Percentiles rank a stretch among this genome's conserved stretches.
phyloP scores from a whole-genome alignment of 179 eudicot genomes.

The Camellia oleifera region DNA sequence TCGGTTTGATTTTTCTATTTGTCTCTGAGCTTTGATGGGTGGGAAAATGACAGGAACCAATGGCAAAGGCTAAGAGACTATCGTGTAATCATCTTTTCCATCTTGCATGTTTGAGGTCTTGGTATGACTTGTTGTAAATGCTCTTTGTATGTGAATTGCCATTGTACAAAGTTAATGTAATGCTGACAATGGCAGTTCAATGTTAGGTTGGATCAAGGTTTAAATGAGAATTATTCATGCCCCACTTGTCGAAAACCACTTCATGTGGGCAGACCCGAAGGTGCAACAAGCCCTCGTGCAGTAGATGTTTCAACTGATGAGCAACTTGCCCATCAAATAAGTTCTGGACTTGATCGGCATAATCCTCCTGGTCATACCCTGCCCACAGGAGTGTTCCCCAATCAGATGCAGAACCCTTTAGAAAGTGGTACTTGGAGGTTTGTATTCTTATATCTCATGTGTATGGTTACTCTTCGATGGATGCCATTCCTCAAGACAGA shows the following conservation, averaged over 20 bases:
- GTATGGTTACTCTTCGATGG: slow-evolving; percentile 14
- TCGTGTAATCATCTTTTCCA: slow-evolving; percentile 95
- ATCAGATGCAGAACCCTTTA: slow-evolving; percentile 49
- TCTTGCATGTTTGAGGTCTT: slow-evolving; percentile 94
- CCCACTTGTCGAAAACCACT: slow-evolving; percentile 99
- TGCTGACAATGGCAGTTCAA: slow-evolving; percentile 17
- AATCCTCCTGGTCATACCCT: slow-evolving; percentile 45
- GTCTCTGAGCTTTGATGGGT: slow-evolving; percentile 13
- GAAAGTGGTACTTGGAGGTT: slow-evolving; percentile 81
- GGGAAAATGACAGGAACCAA: slow-evolving; percentile 78
- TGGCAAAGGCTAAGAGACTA: slow-evolving; percentile 97
- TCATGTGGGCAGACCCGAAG: slow-evolving; percentile 65
- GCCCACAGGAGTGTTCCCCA: slow-evolving; percentile 47
- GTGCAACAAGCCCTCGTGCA: slow-evolving; percentile 35
- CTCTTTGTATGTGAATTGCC: neutral
- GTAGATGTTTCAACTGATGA: slow-evolving; percentile 73
- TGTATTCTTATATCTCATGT: neutral
- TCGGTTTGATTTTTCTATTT: slow-evolving; percentile 9
- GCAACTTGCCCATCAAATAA: slow-evolving; percentile 90
- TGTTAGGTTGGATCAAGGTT: slow-evolving; percentile 92
- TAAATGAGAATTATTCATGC: slow-evolving; percentile 76
- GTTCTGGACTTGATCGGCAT: slow-evolving; percentile 61
- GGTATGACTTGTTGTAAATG: slow-evolving; percentile 42
- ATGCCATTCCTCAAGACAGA: too few species aligned
- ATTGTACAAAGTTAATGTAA: slow-evolving; percentile 1